Evolutionary conservation across 1,284 basidiomycete genomes (phyloP).

Genomic region (Pseudozyma sp.): DNA sequence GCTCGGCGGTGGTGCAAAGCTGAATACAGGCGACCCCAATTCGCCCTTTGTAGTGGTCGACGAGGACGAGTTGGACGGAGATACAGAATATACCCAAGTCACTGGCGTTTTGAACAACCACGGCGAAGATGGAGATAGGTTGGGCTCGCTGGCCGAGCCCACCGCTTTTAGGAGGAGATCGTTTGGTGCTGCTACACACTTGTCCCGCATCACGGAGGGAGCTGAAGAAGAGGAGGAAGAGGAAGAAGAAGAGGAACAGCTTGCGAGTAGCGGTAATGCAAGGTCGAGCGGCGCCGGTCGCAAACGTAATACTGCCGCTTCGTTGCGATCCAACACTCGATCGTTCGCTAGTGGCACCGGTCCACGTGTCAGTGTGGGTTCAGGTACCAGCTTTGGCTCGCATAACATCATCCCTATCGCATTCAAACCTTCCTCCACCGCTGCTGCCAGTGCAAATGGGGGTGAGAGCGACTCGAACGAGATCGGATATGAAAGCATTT

Average conservation of each 20-base stretch:
- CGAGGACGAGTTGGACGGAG: conserved; percentile 32
- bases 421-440: conserved; percentile 27
- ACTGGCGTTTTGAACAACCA: conserved; percentile 30
- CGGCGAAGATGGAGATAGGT: conserved; percentile 7
- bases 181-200: conserved; percentile 55
- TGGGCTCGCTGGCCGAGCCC: conserved; percentile 47
- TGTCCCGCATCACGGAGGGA: conserved; percentile 53
- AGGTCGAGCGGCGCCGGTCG: conserved; percentile 1
- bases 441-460: neutral
- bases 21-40: conserved; percentile 1
- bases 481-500: conserved; percentile 5
- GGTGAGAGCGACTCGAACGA: neutral
- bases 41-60: conserved; percentile 29
- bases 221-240: conserved; percentile 52
- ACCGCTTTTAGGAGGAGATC: conserved; percentile 34
- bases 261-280: neutral
- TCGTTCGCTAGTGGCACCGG: conserved; percentile 29
- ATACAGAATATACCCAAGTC: conserved; percentile 54
- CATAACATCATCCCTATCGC: conserved; percentile 50
- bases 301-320: conserved; percentile 22
- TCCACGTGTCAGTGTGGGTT: conserved; percentile 42
- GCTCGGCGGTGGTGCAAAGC: conserved; percentile 17
- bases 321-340: conserved; percentile 5
- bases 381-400: conserved; percentile 33
- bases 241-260: neutral